Evolutionary conservation across 805 yeast species (phyloP).

Genomic region (Ogataea methylovora): DNA sequence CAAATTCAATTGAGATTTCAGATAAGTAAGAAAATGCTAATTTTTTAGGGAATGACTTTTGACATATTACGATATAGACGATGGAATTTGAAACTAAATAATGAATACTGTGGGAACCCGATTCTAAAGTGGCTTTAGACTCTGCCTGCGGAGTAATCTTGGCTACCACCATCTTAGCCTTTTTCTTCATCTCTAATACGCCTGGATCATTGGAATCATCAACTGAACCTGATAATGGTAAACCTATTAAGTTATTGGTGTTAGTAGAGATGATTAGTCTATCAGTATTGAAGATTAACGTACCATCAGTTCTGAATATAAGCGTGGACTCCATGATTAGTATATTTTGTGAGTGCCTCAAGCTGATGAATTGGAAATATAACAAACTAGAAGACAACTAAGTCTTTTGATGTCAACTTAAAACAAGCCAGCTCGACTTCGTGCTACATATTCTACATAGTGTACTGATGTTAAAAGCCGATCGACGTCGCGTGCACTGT

Average conservation of each 20-base stretch:
- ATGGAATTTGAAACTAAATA: conserved; percentile 61
- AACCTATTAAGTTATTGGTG: conserved; percentile 33
- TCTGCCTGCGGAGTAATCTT: conserved; percentile 76
- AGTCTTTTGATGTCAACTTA: too few relatives aligned
- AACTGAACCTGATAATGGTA: conserved; percentile 87
- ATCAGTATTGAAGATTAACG: conserved; percentile 1
- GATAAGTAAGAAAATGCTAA: conserved; percentile 80
- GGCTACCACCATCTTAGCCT: conserved; percentile 67
- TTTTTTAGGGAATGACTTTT: conserved; percentile 75
- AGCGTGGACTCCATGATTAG: conserved; percentile 20
- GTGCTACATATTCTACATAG: too few relatives aligned
- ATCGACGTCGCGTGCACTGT: too few relatives aligned
- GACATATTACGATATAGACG: conserved; percentile 73
- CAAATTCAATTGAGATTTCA: conserved; percentile 78
- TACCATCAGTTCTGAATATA: conserved; percentile 19
- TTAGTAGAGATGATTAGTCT: not conserved
- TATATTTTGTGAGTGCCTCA: too few relatives aligned
- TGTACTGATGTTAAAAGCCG: too few relatives aligned
- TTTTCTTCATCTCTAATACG: conserved; percentile 72
- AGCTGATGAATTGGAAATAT: too few relatives aligned
- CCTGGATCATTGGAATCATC: conserved; percentile 64
- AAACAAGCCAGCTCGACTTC: too few relatives aligned
- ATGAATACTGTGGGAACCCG: conserved; percentile 66
- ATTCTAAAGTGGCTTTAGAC: conserved; percentile 76
- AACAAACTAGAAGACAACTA: too few relatives aligned